Conservation (phyloP, 1,284 basidiomycete species). For the Malassezia caprae region DNA sequence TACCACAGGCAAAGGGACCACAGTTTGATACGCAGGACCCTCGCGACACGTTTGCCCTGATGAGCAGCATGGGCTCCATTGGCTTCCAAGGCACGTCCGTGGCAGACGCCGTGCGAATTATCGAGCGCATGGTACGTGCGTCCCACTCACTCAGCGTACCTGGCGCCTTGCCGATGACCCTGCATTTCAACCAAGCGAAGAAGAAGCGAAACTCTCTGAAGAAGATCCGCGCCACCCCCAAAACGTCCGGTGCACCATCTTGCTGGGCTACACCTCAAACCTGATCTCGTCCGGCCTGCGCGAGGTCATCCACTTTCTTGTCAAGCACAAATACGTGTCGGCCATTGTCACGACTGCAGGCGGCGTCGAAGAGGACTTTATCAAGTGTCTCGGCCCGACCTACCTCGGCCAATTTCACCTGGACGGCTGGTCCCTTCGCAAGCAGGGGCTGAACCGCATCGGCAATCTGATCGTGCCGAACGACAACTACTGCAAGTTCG, state of each 20-base stretch:
- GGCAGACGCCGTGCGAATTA: conserved; percentile 74
- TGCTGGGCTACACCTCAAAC: conserved; percentile 97
- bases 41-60: conserved; percentile 57
- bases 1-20: conserved; percentile 66
- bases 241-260: conserved; percentile 69
- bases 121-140: conserved; percentile 69
- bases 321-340: conserved; percentile 81
- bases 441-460: conserved; percentile 82
- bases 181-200: conserved; percentile 15
- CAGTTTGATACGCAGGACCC: conserved; percentile 66
- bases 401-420: conserved; percentile 80
- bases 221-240: conserved; percentile 25
- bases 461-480: conserved; percentile 97
- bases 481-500: conserved; percentile 98
- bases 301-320: conserved; percentile 83
- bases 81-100: conserved; percentile 93
- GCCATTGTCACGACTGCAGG: conserved; percentile 94
- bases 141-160: conserved; percentile 17
- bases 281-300: conserved; percentile 93
- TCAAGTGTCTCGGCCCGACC: conserved; percentile 93
- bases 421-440: conserved; percentile 76
- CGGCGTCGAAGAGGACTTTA: conserved; percentile 96
- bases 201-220: conserved; percentile 19
- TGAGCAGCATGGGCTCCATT: conserved; percentile 73
- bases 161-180: conserved; percentile 31